phyloP scores from a whole-genome alignment of 1,284 basidiomycete species.

The Marasmius fiardii region DNA sequence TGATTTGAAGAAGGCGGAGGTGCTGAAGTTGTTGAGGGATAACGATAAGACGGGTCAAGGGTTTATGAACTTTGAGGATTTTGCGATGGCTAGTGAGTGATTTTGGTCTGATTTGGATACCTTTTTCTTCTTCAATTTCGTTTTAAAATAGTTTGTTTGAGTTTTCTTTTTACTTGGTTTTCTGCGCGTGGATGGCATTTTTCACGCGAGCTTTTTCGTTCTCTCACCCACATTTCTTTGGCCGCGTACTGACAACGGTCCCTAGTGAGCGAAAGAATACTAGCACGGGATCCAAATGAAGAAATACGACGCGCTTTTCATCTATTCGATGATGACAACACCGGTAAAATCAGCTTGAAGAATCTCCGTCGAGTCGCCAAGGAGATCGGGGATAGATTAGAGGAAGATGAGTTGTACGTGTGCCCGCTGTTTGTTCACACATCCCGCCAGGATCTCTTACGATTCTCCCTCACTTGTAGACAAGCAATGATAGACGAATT shows the following conservation, averaged over 20 bases:
- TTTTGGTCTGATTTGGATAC: no score
- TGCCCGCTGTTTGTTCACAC: constrained; percentile 12
- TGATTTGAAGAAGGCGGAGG: constrained; percentile 97
- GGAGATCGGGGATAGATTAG: constrained; percentile 93
- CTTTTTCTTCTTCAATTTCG: no score
- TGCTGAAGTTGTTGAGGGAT: constrained; percentile 91
- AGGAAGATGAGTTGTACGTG: constrained; percentile 95
- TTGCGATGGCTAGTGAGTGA: constrained; percentile 93
- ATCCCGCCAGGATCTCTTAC: neutral
- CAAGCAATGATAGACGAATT: constrained; percentile 99
- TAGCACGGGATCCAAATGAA: constrained; percentile 93
- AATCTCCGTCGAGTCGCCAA: constrained; percentile 94
- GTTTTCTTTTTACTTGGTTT: neutral
- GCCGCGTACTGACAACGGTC: neutral
- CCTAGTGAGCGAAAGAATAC: constrained; percentile 91
- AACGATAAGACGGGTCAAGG: constrained; percentile 88
- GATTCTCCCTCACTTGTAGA: constrained; percentile 37
- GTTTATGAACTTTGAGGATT: constrained; percentile 94
- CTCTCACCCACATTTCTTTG: constrained; percentile 19
- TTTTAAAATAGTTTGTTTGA: no score
- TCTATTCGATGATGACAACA: constrained; percentile 95
- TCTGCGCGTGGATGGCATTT: constrained; percentile 1
- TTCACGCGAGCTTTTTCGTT: neutral
- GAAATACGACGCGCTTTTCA: constrained; percentile 96
- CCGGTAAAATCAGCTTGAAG: constrained; percentile 90